Percentiles rank a stretch among this genome's conserved stretches.
These are phyloP conservation scores for Aspergillus nidulans DNA, from an alignment of 495 filamentous ascomycete species.

Conservation along the genomic window DNA sequence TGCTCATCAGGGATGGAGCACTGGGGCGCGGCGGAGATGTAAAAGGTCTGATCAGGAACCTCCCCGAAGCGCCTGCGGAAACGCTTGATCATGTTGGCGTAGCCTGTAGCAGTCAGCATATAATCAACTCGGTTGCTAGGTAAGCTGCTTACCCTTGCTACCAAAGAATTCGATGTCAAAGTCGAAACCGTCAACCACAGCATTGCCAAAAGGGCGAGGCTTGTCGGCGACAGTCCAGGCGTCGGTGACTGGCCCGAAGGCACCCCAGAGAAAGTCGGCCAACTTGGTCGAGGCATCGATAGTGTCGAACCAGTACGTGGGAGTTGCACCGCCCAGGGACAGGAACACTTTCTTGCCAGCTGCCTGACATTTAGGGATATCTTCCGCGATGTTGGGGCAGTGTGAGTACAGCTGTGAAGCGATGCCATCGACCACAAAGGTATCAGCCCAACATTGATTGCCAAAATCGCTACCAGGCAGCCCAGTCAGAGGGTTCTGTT, in stretches of 20 bases:
- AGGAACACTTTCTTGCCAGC: constrained; percentile 64
- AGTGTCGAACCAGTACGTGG: constrained; percentile 34
- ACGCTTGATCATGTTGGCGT: constrained; percentile 43
- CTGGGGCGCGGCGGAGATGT: constrained; percentile 62
- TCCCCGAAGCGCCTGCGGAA: constrained; percentile 49
- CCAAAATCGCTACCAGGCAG: constrained; percentile 9
- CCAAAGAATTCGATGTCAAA: constrained; percentile 57
- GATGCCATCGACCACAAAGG: constrained; percentile 1
- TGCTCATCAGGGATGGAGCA: constrained; percentile 58
- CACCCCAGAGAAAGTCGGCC: constrained; percentile 58
- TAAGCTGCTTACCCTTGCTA: constrained; percentile 35
- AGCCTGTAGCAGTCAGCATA: constrained; percentile 27
- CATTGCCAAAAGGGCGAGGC: constrained; percentile 58
- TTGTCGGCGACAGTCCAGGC: constrained; percentile 28
- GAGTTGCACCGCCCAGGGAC: constrained; percentile 56
- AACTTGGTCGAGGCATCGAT: constrained; percentile 40
- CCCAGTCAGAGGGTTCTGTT: constrained; percentile 26
- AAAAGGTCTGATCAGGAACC: constrained; percentile 45
- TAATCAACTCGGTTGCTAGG: neutral
- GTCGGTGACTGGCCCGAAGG: constrained; percentile 52
- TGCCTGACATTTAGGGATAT: constrained; percentile 50
- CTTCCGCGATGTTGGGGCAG: neutral
- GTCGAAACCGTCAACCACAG: constrained; percentile 68
- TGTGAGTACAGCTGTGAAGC: neutral
- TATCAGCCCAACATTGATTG: constrained; percentile 12